These are phyloP conservation scores for Tanozyma kutaoensis DNA, from an alignment of 805 yeast species.

Conservation along the genomic window DNA sequence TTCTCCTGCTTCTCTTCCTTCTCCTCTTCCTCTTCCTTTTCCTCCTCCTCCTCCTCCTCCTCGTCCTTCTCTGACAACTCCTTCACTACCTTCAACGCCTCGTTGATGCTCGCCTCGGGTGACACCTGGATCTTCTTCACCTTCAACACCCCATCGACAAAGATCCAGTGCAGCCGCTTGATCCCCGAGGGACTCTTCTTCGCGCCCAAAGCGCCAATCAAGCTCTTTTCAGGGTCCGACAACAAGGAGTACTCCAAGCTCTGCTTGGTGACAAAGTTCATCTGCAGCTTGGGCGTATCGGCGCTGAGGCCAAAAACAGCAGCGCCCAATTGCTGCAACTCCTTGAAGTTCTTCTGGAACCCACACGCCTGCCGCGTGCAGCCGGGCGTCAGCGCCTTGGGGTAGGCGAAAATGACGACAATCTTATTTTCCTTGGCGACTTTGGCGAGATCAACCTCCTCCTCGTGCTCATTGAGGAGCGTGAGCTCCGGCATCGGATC, in stretches of 20 bases:
- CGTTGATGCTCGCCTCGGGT: slow-evolving; percentile 36
- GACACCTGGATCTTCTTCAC: slow-evolving; percentile 39
- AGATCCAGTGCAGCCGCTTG: slow-evolving; percentile 86
- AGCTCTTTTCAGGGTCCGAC: slow-evolving; percentile 58
- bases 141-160: slow-evolving; percentile 60
- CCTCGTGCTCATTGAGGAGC: slow-evolving; percentile 58
- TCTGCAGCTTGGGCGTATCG: slow-evolving; percentile 70
- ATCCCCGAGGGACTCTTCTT: slow-evolving; percentile 67
- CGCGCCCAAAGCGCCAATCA: slow-evolving; percentile 71
- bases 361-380: slow-evolving; percentile 90
- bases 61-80: slow-evolving; percentile 17
- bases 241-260: slow-evolving; percentile 60
- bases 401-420: slow-evolving; percentile 17
- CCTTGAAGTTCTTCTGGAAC: slow-evolving; percentile 52
- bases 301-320: slow-evolving; percentile 72
- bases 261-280: slow-evolving; percentile 61
- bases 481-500: slow-evolving; percentile 54
- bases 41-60: slow-evolving; percentile 1
- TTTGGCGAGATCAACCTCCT: slow-evolving; percentile 24
- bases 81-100: slow-evolving; percentile 46
- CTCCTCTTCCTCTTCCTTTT: background rate
- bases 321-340: slow-evolving; percentile 36
- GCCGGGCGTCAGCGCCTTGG: background rate
- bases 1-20: slow-evolving; percentile 1
- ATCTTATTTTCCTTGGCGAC: slow-evolving; percentile 18